Evolutionary conservation across 2,329 filamentous ascomycete genomes (phyloP), one percentile per base, ranked within the genome.

Genomic region (Fusarium buxicola): DNA sequence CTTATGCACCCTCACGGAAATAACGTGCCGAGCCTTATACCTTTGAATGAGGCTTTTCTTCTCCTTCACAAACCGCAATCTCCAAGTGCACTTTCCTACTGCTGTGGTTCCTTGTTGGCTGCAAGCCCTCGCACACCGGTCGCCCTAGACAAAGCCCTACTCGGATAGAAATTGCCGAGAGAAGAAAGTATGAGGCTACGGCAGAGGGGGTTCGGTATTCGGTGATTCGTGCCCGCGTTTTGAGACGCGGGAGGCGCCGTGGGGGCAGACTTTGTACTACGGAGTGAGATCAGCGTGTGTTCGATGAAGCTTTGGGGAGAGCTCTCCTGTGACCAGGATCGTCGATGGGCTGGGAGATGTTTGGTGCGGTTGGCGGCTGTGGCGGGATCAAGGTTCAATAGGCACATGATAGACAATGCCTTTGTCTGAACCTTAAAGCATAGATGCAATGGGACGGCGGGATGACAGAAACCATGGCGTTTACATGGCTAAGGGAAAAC

Each of bases 181-280:
- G 13, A 38, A 21, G 21, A 21, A 21, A 21, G 4, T 21, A 21
- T 21, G 21, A 21, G 6, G 21, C 21, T 21, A 21, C 21, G 21
- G 21, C 6, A 21, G 21, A 40, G 38, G 13, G 49, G 30, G 11
- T 12, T 44, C 24, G 30, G 28, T 35, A 13, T 15, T 7, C 24
- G 39, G 31, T 66, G 55, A 66, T 66, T 66, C 63, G 63, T 64
- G 63, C 63, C 63, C 63, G 58, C 63, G 63, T 60, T 38, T 24
- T 18, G 13, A 10, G 10, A 40, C 21, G 28, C 47, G 21, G 9
- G 25, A 34, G 8, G 50, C 38, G 35, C 30, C 47, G 52, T 58
- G 58, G 61, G 61, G 62, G 55, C 31, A 30, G 21, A 27, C 44
- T 15, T 44, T 39, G 39, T 50, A 15, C 38, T 13, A 44, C 44